Evolutionary conservation across 305 asterid genomes (phyloP), one percentile per base, ranked within the genome.

Genomic region (Fraxinus ornus): DNA sequence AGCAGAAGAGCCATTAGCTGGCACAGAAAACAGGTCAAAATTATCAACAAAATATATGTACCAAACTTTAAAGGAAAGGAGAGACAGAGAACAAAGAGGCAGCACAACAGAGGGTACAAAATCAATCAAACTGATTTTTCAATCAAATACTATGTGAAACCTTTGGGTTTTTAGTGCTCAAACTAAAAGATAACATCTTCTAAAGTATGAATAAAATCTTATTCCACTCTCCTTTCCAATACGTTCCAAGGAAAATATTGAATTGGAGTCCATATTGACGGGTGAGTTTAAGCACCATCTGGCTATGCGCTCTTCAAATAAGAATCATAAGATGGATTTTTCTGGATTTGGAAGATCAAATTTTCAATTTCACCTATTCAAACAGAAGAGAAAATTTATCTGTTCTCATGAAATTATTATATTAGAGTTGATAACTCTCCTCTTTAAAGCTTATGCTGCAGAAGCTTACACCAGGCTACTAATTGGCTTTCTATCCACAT

Each of bases 1-100:
- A 90, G 88, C 44, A 90, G 82, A 81, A 90, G 91, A 80, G 91
- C 91, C 90, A 88, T 82, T 78, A 90, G 77, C 93, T 90, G 88
- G 82, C 80, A 84, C 30, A 75, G n/a, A 35, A 55, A 22, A 66
- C 5, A 6, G 37, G 28, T 13, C 2, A 32, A 24, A n/a, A 72
- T 55, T 47, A 76, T 35, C 19, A 19, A 47, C 28, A 64, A 75
- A 9, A 32, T 71, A 32, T 15, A 71, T 33, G 22, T 32, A 32
- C 17, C 21, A 17, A 68, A 5, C 75, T 68, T 32, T 68, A 68
- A 68, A 12, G 75, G 10, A 68, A 68, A 68, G 37, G 37, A 28
- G 75, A 15, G 37, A 7, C 32, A 62, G 9, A 62, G 24, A 22
- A 62, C 32, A 62, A 3, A 22, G 71, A 22, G 33, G 71, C 70